phyloP scores from a whole-genome alignment of 495 filamentous ascomycete species.

The Chaetomium cochliodes region DNA sequence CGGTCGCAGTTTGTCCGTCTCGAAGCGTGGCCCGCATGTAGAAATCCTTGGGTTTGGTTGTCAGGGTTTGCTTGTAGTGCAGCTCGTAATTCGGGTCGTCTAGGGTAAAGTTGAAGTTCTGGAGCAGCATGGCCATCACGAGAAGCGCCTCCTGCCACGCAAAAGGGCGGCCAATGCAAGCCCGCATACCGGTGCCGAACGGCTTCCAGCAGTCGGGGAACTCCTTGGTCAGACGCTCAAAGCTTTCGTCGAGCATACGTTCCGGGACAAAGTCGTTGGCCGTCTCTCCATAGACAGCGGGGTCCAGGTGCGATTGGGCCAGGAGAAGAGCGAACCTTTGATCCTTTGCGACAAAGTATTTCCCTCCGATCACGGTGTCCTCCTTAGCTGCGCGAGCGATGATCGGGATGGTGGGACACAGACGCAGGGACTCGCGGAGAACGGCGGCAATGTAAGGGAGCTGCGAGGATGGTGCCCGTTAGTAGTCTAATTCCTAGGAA shows the following conservation, averaged over 20 bases:
- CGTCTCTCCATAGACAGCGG: constrained; percentile 53
- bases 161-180: constrained; percentile 57
- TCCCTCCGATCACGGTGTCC: constrained; percentile 60
- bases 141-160: constrained; percentile 63
- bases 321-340: constrained; percentile 55
- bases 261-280: constrained; percentile 59
- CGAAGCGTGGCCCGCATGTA: constrained; percentile 64
- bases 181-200: constrained; percentile 56
- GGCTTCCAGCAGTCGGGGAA: constrained; percentile 57
- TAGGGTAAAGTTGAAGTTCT: constrained; percentile 60
- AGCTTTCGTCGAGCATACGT: constrained; percentile 62
- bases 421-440: constrained; percentile 68
- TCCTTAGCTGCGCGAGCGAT: constrained; percentile 46
- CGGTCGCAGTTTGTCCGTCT: constrained; percentile 56
- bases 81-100: constrained; percentile 62
- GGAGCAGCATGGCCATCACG: constrained; percentile 55
- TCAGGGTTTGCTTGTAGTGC: constrained; percentile 67
- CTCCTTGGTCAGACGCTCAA: constrained; percentile 53
- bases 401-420: constrained; percentile 61
- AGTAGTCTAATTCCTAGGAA: neutral
- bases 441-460: constrained; percentile 52
- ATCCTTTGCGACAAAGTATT: constrained; percentile 61
- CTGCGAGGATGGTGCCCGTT: neutral
- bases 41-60: constrained; percentile 74
- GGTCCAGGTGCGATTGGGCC: constrained; percentile 53